Evolutionary conservation across 257 asterid species (phyloP).

Genomic region (Rhazya stricta): DNA sequence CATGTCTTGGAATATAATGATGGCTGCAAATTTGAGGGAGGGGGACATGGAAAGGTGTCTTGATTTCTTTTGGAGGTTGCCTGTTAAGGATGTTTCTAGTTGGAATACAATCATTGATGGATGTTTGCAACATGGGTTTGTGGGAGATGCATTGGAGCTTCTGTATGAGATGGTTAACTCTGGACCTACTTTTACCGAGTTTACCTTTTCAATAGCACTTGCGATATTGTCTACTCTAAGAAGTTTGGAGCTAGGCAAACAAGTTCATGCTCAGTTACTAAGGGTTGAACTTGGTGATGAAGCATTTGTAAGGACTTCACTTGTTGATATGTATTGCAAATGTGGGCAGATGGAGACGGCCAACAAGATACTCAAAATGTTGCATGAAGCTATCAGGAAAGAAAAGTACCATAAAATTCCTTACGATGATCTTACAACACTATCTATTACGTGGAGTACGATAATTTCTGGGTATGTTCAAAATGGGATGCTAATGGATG

Average conservation of each 20-base stretch:
- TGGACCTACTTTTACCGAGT: slow-evolving; percentile 35
- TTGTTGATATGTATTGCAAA: slow-evolving; percentile 75
- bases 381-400: slow-evolving; percentile 1
- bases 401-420: slow-evolving; percentile 19
- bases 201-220: slow-evolving; percentile 62
- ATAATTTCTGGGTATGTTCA: slow-evolving; percentile 61
- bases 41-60: slow-evolving; percentile 43
- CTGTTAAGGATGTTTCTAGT: slow-evolving; percentile 52
- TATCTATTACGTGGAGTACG: slow-evolving; percentile 50
- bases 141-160: slow-evolving; percentile 41
- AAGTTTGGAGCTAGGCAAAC: slow-evolving; percentile 52
- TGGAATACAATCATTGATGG: slow-evolving; percentile 79
- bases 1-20: slow-evolving; percentile 72
- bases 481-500: slow-evolving; percentile 48
- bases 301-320: slow-evolving; percentile 41
- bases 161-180: slow-evolving; percentile 44
- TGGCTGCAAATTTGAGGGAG: slow-evolving; percentile 43
- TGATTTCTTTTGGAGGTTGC: slow-evolving; percentile 48
- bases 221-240: slow-evolving; percentile 44
- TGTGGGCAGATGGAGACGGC: slow-evolving; percentile 60
- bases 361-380: slow-evolving; percentile 36
- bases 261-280: slow-evolving; percentile 53
- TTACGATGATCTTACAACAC: slow-evolving; percentile 33
- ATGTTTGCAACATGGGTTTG: slow-evolving; percentile 42
- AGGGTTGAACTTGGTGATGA: slow-evolving; percentile 47